Evolutionary conservation across 1,139 yeast species (phyloP), one percentile per base, ranked within the genome.

Genomic region (Yamadazyma mexicana): DNA sequence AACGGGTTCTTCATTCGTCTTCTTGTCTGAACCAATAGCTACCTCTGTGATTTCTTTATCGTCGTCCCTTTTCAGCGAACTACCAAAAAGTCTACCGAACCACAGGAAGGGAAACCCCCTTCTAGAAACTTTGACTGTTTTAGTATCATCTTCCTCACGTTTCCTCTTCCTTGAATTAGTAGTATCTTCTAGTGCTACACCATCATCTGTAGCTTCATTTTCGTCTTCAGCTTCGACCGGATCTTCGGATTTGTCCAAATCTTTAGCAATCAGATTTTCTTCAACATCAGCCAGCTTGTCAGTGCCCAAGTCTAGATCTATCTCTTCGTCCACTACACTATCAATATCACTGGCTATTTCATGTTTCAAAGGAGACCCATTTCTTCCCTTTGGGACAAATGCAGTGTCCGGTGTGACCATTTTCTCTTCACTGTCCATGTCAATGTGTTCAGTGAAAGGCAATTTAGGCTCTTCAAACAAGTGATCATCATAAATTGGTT

Each of bases 401-500:
- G 43, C 47, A 9, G 12, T 15, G 4, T 39, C 26, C 16, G 47
- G 47, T 10, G 26, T 14, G 22, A 43, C 34, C 38, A 39, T 39
- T 17, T 23, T 37, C 12, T 42, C 45, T 15, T 37, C 45, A 4
- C 25, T 35, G 11, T 38, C 41, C 7, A 40, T 40, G 14, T 38
- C 42, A 18, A 32, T 17, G 22, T 37, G 45, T 18, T 45, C 49
- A 3, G 38, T 27, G 16, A 33, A 42, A 7, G 17, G 22, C 17
- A 42, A 34, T 17, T 27, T 35, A 12, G 44, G 44, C n/a, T 28
- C 31, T 16, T 28, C 12, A 14, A 39, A 39, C 3, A 27, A 20
- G 3, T 38, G 44, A 10, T 5, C 5, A 20, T 20, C 22, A 8
- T 20, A 8, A 20, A 20, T 5, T 20, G 5, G 8, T 24, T 46